A percentile compares a stretch with the other conserved stretches of the same genome.
phyloP scores from a whole-genome alignment of 441 rosid species.

The Aquilaria agallochum region DNA sequence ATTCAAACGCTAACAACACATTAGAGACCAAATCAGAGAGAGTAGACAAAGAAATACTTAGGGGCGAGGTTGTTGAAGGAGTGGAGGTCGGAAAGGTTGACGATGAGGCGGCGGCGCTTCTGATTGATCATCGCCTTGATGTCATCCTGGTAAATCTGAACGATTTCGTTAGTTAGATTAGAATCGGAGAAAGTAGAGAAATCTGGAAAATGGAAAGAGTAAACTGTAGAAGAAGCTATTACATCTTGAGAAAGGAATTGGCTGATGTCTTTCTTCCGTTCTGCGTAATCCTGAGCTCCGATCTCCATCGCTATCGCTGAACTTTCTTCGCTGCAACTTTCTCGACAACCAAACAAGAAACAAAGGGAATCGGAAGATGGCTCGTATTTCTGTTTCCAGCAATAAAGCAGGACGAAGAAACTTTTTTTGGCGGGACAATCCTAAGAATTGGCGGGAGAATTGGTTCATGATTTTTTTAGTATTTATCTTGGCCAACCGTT shows the following conservation, averaged over 20 bases:
- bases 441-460: constrained; percentile 52
- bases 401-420: neutral
- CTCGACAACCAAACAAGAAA: too few relatives aligned
- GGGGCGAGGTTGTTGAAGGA: constrained; percentile 62
- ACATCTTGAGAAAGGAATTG: constrained; percentile 81
- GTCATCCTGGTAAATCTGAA: constrained; percentile 78
- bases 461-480: too few relatives aligned
- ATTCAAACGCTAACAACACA: neutral
- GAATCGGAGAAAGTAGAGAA: neutral
- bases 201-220: neutral
- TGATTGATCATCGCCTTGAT: constrained; percentile 78
- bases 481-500: too few relatives aligned
- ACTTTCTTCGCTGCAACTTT: neutral
- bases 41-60: constrained; percentile 30
- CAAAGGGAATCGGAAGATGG: too few relatives aligned
- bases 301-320: constrained; percentile 15
- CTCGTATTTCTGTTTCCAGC: neutral
- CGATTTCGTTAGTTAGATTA: neutral
- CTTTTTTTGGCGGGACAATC: constrained; percentile 52
- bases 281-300: constrained; percentile 47
- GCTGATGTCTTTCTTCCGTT: constrained; percentile 81
- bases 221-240: constrained; percentile 5
- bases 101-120: constrained; percentile 87
- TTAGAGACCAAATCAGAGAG: neutral
- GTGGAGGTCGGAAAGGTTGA: constrained; percentile 89